A percentile compares a stretch with the other conserved stretches of the same genome.
Evolutionary conservation across 768 basidiomycete genomes (phyloP).

Genomic region (Lactarius evosmus): DNA sequence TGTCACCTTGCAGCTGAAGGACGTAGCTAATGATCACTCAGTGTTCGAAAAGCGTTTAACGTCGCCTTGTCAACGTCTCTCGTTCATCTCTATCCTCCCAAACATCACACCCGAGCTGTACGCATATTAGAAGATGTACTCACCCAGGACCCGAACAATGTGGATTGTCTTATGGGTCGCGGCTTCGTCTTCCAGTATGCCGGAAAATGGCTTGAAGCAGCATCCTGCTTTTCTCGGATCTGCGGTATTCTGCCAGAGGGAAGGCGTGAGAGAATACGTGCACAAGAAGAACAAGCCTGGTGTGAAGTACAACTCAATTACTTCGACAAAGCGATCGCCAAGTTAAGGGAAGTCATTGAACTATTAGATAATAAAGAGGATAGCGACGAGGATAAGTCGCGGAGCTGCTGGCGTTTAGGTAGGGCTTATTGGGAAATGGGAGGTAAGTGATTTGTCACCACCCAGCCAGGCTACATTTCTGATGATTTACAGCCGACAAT

Average conservation of each 20-base stretch:
- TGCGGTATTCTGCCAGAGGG: constrained; percentile 46
- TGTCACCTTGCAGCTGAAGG: constrained; percentile 24
- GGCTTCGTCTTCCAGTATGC: constrained; percentile 69
- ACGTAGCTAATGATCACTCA: constrained; percentile 33
- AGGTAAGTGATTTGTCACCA: constrained; percentile 44
- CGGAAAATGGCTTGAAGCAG: constrained; percentile 67
- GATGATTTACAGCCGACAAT: constrained; percentile 39
- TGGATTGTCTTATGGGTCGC: constrained; percentile 65
- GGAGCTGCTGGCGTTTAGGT: constrained; percentile 85
- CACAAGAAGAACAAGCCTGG: constrained; percentile 85
- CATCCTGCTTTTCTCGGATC: constrained; percentile 57
- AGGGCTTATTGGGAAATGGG: constrained; percentile 67
- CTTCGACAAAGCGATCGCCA: constrained; percentile 44
- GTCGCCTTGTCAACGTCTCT: constrained; percentile 69
- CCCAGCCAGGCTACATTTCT: background rate
- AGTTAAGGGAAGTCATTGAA: constrained; percentile 48
- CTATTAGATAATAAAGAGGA: constrained; percentile 46
- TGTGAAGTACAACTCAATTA: constrained; percentile 58
- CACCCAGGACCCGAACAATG: constrained; percentile 54
- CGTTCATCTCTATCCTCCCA: constrained; percentile 84
- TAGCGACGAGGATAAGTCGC: constrained; percentile 58
- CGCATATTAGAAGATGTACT: constrained; percentile 73
- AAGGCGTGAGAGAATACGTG: constrained; percentile 51
- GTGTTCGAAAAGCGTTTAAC: constrained; percentile 66
- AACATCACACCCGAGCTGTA: constrained; percentile 79